Base-by-base conservation (phyloP, 202 grass and related monocot species). In the Zizania palustris region DNA sequence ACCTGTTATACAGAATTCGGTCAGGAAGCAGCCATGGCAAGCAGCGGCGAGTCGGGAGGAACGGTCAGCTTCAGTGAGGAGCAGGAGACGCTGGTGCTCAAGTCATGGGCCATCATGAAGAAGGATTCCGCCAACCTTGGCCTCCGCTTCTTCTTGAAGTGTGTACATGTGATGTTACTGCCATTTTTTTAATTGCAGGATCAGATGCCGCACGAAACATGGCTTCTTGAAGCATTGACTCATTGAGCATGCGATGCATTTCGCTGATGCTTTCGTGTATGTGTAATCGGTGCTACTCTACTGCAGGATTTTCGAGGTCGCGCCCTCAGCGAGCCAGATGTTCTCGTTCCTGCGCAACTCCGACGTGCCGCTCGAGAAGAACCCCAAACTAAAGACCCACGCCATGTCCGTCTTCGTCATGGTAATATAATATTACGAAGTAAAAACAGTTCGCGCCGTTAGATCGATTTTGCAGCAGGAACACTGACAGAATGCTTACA, bases 81-180 rank as follows among this genome's bases (percentile, higher is more conserved):
- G 81, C 85, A 99, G 75, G 89, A 96, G 69, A 87, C 87, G 10
- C 85, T 95, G 67, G 91, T 99, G 83, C 82, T 93, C 67, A 83
- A 92, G 51, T 99, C 96, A n/a, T 99, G 96, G 96, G 73, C 67
- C 44, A 37, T 87, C 50, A 99, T 99, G 96, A 99, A 93, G 92
- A 96, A 99, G 74, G 83, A 99, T 67, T 82, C 96, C 2, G 89
- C 89, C 22, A 78, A 81, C 50, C 71, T 82, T 37, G 96, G 96
- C 11, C 76, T 93, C 63, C 89, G 91, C 44, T 91, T 99, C 78
- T 99, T 99, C 79, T 40, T 99, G 22, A 99, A 90, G 96, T 95
- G 82, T 15, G 59, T 18, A 28, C 28, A 65, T n/a, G 19, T 54
- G 50, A 3, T 54, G 19, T 1, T 19, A 28, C 28, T 28, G 5